A percentile compares a stretch with the other conserved stretches of the same genome.
These are phyloP conservation scores for Neoascochyta sp. DNA, from an alignment of 2,329 filamentous ascomycete species.

Conservation along the genomic window DNA sequence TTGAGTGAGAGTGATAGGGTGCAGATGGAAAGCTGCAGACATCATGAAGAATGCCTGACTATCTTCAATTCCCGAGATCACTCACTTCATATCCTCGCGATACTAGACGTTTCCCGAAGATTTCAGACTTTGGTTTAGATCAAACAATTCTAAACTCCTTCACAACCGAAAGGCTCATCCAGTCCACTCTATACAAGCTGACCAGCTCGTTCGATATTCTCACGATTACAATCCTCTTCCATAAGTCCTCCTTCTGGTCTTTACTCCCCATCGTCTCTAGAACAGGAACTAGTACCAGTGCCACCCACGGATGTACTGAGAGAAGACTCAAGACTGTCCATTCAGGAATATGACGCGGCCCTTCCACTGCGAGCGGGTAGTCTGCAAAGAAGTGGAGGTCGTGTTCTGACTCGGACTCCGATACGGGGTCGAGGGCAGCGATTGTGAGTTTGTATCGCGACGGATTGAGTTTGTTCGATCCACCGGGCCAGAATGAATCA, in stretches of 20 bases:
- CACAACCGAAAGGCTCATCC: conserved; percentile 11
- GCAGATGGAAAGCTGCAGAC: too few species aligned
- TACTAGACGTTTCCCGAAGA: too few species aligned
- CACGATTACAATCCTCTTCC: conserved; percentile 12
- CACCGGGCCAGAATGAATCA: conserved; percentile 6
- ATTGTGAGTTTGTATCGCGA: conserved; percentile 6
- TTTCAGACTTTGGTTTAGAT: too few species aligned
- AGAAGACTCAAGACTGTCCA: conserved; percentile 5
- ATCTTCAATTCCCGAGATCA: too few species aligned
- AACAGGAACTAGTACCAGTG: conserved; percentile 10
- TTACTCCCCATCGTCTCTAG: too few species aligned
- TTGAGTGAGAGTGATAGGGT: too few species aligned
- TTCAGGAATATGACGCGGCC: conserved; percentile 3
- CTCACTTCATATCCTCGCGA: too few species aligned
- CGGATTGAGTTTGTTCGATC: conserved; percentile 2
- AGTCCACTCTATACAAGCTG: conserved; percentile 10
- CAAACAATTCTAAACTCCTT: conserved; percentile 9
- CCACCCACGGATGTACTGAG: conserved; percentile 12
- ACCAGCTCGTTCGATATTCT: conserved; percentile 7
- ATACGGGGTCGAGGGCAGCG: background rate
- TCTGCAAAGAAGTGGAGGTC: conserved; percentile 12
- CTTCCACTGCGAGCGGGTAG: conserved; percentile 6
- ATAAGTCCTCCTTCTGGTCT: conserved; percentile 5
- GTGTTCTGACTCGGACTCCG: background rate
- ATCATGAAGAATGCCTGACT: too few species aligned